phyloP scores from a whole-genome alignment of 106 monocot genomes.

The Hemerocallis citrina region DNA sequence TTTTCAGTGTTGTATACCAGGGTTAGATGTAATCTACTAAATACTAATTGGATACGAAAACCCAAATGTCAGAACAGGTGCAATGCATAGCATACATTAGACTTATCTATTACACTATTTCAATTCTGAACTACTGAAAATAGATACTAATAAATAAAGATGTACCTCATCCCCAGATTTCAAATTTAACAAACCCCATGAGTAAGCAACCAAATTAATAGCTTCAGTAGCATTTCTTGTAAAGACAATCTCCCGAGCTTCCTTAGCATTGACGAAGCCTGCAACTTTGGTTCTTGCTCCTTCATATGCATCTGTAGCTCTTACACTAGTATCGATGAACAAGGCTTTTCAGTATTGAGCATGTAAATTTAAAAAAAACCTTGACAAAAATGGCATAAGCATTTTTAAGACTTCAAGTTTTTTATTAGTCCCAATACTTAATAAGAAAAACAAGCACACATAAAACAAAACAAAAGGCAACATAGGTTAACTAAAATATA shows the following conservation, averaged over 20 bases:
- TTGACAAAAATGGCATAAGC: too few species aligned
- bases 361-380: not conserved
- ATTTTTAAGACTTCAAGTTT: too few species aligned
- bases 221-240: slow-evolving; percentile 97
- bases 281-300: slow-evolving; percentile 84
- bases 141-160: not conserved
- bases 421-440: too few species aligned
- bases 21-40: too few species aligned
- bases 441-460: too few species aligned
- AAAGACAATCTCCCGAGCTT: slow-evolving; percentile 74
- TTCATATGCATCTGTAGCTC: slow-evolving; percentile 84
- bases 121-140: not conserved
- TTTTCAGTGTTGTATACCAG: too few species aligned
- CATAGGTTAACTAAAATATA: too few species aligned
- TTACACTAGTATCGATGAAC: slow-evolving; percentile 40
- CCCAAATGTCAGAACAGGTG: too few species aligned
- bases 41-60: too few species aligned
- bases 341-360: not conserved
- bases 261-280: slow-evolving; percentile 67
- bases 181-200: slow-evolving; percentile 82
- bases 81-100: too few species aligned
- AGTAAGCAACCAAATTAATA: slow-evolving; percentile 90
- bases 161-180: slow-evolving; percentile 81
- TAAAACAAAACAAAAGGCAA: too few species aligned
- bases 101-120: too few species aligned